Percentiles rank a stretch among this genome's conserved stretches.
These are phyloP conservation scores for Massariosphaeria phaeospora DNA, from an alignment of 495 filamentous ascomycete species.

Conservation along the genomic window DNA sequence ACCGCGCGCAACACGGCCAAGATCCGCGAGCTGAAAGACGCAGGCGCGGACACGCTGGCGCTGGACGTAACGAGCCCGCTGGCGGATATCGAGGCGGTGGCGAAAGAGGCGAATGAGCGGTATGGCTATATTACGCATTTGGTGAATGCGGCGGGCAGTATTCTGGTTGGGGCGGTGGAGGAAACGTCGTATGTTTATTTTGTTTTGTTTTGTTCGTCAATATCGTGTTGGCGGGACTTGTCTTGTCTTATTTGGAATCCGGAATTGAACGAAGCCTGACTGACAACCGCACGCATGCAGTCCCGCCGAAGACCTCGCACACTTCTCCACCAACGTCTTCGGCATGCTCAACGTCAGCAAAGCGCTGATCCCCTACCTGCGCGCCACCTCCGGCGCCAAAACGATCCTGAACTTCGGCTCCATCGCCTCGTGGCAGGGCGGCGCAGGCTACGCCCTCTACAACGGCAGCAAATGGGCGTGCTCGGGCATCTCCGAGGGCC, in stretches of 20 bases:
- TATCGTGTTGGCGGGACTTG: too few relatives aligned
- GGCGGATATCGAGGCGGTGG: conserved; percentile 35
- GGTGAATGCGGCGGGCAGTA: conserved; percentile 52
- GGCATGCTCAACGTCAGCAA: conserved; percentile 47
- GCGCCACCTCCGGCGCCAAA: conserved; percentile 38
- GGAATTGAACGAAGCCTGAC: not conserved
- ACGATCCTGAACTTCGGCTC: conserved; percentile 50
- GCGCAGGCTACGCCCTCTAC: conserved; percentile 47
- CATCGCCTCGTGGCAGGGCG: conserved; percentile 41
- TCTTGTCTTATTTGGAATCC: not conserved
- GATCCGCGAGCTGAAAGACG: conserved; percentile 42
- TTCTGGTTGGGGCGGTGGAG: conserved; percentile 41
- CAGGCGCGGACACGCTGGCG: conserved; percentile 43
- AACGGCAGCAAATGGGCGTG: conserved; percentile 49
- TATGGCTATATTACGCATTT: conserved; percentile 49
- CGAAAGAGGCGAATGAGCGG: conserved; percentile 43
- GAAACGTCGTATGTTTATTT: conserved; percentile 42
- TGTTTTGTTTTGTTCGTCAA: too few relatives aligned
- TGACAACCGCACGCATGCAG: conserved; percentile 19
- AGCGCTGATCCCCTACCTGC: conserved; percentile 48
- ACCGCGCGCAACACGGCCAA: conserved; percentile 47
- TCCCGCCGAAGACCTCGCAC: conserved; percentile 38
- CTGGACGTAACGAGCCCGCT: conserved; percentile 46
- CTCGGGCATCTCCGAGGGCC: conserved; percentile 43
- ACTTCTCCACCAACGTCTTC: conserved; percentile 50